phyloP scores from a whole-genome alignment of 495 filamentous ascomycete genomes.

The Parmelia sp. region DNA sequence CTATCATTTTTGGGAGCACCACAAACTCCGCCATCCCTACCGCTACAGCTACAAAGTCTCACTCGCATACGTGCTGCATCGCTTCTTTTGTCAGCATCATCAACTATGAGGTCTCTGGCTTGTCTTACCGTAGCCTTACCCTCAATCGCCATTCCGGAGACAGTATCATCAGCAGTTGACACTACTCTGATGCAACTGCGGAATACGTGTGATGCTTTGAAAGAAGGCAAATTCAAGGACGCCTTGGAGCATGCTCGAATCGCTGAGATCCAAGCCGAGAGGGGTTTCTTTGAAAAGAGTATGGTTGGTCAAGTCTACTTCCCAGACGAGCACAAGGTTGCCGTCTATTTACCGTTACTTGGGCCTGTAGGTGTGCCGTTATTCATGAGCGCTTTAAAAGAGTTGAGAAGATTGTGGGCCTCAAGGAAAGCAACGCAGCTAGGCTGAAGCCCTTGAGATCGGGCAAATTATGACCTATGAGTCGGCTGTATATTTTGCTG shows the following conservation, averaged over 20 bases:
- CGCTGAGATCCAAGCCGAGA: constrained; percentile 83
- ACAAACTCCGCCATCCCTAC: constrained; percentile 67
- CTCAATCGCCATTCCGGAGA: constrained; percentile 82
- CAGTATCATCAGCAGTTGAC: constrained; percentile 77
- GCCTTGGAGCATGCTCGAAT: constrained; percentile 72
- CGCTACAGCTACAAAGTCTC: constrained; percentile 77
- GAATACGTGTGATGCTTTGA: constrained; percentile 66
- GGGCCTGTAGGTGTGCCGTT: constrained; percentile 90
- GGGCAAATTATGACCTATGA: background rate
- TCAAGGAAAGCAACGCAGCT: constrained; percentile 34
- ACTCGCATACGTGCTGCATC: constrained; percentile 79
- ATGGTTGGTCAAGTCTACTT: constrained; percentile 99
- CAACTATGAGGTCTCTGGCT: constrained; percentile 87
- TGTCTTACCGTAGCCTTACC: constrained; percentile 77
- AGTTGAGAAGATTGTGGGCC: constrained; percentile 53
- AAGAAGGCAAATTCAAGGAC: constrained; percentile 55
- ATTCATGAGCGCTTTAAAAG: constrained; percentile 73
- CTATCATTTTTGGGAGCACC: constrained; percentile 84
- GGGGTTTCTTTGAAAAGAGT: constrained; percentile 95
- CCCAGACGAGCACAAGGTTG: constrained; percentile 97
- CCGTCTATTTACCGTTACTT: constrained; percentile 86
- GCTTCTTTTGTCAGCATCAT: constrained; percentile 81
- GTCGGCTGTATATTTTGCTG: background rate
- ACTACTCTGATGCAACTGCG: constrained; percentile 71
- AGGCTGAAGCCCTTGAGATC: background rate